Evolutionary conservation across 2,329 filamentous ascomycete species (phyloP).

Genomic region (Penicillium sp.): DNA sequence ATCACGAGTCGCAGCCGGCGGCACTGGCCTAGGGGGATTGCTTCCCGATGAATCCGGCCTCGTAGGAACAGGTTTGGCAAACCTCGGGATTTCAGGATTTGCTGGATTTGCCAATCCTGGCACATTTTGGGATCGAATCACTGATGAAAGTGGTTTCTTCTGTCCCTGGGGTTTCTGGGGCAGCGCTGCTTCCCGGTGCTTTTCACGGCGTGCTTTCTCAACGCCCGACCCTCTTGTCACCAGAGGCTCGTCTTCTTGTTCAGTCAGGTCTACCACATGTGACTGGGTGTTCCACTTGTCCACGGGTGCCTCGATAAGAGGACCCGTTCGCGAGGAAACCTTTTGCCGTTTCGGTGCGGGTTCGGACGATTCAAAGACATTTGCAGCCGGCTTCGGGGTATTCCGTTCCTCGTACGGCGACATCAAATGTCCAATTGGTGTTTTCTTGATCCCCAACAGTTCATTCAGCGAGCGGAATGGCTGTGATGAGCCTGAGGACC

Average conservation of each 20-base stretch:
- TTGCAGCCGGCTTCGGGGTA: slow-evolving; percentile 15
- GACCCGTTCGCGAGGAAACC: slow-evolving; percentile 28
- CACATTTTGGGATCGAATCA: not conserved
- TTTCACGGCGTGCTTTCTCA: not conserved
- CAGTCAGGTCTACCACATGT: slow-evolving; percentile 32
- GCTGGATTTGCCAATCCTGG: not conserved
- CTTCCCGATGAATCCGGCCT: not conserved
- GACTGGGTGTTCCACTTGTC: slow-evolving; percentile 14
- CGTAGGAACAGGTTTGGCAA: slow-evolving; percentile 5
- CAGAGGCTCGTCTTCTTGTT: not conserved
- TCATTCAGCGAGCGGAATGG: slow-evolving; percentile 63
- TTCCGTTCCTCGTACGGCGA: slow-evolving; percentile 65
- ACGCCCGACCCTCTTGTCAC: not conserved
- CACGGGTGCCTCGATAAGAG: slow-evolving; percentile 10
- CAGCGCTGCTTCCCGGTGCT: not conserved
- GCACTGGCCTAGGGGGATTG: not conserved
- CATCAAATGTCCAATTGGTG: slow-evolving; percentile 65
- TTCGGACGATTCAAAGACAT: slow-evolving; percentile 20
- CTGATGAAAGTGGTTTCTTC: not conserved
- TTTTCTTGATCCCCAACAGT: slow-evolving; percentile 67
- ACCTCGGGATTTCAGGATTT: slow-evolving; percentile 4
- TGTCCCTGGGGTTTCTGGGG: not conserved
- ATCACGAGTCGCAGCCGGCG: not conserved
- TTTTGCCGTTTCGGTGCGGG: slow-evolving; percentile 42
- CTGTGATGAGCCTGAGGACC: slow-evolving; percentile 42